These are phyloP conservation scores for Speleostelium caveatum DNA, from an alignment of 78 protist species.

Conservation along the genomic window DNA sequence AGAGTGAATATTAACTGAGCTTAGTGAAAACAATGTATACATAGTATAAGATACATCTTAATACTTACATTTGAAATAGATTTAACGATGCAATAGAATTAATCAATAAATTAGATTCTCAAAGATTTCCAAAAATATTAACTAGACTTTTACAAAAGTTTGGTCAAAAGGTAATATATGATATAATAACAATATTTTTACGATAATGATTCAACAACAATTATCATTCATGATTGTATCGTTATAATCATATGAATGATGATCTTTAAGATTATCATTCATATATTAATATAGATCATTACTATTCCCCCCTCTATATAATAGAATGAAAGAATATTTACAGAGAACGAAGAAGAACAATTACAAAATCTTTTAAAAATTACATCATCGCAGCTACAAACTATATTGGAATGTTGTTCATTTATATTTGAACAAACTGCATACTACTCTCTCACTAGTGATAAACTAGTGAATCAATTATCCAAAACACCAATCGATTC, in stretches of 20 bases:
- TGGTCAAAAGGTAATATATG: slow-evolving; percentile 38
- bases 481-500: slow-evolving; percentile 26
- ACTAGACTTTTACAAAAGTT: slow-evolving; percentile 60
- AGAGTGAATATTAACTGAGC: background rate
- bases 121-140: slow-evolving; percentile 49
- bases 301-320: background rate
- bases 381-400: slow-evolving; percentile 23
- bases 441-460: slow-evolving; percentile 44
- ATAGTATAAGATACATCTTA: background rate
- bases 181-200: background rate
- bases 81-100: slow-evolving; percentile 72
- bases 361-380: slow-evolving; percentile 54
- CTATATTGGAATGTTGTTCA: slow-evolving; percentile 66
- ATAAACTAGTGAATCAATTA: slow-evolving; percentile 33
- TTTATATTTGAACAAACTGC: slow-evolving; percentile 83
- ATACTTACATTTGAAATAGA: background rate
- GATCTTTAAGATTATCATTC: background rate
- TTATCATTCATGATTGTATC: background rate
- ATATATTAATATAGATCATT: background rate
- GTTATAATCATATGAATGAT: background rate
- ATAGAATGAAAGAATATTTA: slow-evolving; percentile 67
- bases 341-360: slow-evolving; percentile 56
- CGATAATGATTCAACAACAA: background rate
- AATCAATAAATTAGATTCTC: slow-evolving; percentile 50
- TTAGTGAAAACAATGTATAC: background rate